Evolutionary conservation across 2,329 filamentous ascomycete genomes (phyloP), one percentile per base, ranked within the genome.

Genomic region (Penicillium hesseltinei): DNA sequence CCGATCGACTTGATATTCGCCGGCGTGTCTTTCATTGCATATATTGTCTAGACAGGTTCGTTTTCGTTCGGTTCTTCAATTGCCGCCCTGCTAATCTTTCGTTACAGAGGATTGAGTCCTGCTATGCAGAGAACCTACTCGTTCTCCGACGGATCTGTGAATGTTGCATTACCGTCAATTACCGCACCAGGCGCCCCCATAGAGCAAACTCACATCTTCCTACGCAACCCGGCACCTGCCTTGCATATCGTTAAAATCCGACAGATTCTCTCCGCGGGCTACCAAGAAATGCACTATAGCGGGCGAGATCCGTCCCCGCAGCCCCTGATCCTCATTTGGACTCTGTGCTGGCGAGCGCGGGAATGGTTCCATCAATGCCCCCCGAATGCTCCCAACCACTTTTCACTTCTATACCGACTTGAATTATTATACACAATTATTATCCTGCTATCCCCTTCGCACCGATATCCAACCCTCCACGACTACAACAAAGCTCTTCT

Each of bases 361-460:
- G 67, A 75, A 29, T 97, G 93, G 93, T 88, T 87, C 58, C 85
- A 91, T 36, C 83, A 84, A n/a, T 82, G 96, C 13, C 89, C 91
- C 0, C 77, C 80, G 38, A 83, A 81, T 2, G 81, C 90, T 0
- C 82, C 88, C 0, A 77, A 82, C 0, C 82, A 84, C 27, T 87
- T 92, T 61, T 84, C 87, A 39, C 84, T 89, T 47, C 85, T 92
- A 62, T 95, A 97, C 69, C 89, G 94, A 61, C 84, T 96, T 17
- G 94, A 99, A 71, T 77, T 95, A 42, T 84, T 93, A 46, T 97
- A 96, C 77, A 95, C 91, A 69, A 94, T 91, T 66, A 88, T 96
- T 25, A 91, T 97, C 72, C 90, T 93, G 56, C 82, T 97, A 8
- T 91, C 91, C 0, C 91, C 92, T 0, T 92, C 89, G 36, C 85